Evolutionary conservation across 768 basidiomycete species (phyloP).

Genomic region (Tylopilus cervinicoccineus): DNA sequence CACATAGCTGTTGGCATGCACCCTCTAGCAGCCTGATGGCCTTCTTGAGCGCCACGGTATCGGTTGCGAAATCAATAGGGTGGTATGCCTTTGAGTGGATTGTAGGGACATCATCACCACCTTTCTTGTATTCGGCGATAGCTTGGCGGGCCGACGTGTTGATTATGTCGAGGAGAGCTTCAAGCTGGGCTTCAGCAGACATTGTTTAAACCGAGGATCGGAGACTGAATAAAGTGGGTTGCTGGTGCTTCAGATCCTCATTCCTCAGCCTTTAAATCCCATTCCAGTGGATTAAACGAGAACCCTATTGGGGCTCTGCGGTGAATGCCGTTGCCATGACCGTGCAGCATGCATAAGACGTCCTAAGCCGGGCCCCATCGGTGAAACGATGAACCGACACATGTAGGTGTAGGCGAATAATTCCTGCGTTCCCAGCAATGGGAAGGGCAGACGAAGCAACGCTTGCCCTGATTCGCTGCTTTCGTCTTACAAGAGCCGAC

Average conservation of each 20-base stretch:
- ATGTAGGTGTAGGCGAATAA: too few species aligned
- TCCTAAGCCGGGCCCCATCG: too few species aligned
- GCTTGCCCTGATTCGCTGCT: too few species aligned
- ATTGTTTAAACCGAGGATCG: neutral
- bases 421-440: too few species aligned
- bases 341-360: too few species aligned
- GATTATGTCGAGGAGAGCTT: slow-evolving; percentile 30
- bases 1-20: slow-evolving; percentile 26
- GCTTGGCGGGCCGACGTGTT: slow-evolving; percentile 25
- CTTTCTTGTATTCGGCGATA: slow-evolving; percentile 25
- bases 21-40: slow-evolving; percentile 26
- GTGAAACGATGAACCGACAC: too few species aligned
- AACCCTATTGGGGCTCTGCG: too few species aligned
- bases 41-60: slow-evolving; percentile 22
- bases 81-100: slow-evolving; percentile 20
- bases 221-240: neutral
- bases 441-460: too few species aligned
- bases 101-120: slow-evolving; percentile 20
- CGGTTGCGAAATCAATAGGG: slow-evolving; percentile 19
- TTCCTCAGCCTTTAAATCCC: slow-evolving; percentile 6
- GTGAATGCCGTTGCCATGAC: too few species aligned
- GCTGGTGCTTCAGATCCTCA: neutral
- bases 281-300: too few species aligned
- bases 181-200: slow-evolving; percentile 27
- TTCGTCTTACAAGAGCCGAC: too few species aligned